These are phyloP conservation scores for Penicillium sp. DNA, from an alignment of 2,329 filamentous ascomycete genomes.

Conservation along the genomic window DNA sequence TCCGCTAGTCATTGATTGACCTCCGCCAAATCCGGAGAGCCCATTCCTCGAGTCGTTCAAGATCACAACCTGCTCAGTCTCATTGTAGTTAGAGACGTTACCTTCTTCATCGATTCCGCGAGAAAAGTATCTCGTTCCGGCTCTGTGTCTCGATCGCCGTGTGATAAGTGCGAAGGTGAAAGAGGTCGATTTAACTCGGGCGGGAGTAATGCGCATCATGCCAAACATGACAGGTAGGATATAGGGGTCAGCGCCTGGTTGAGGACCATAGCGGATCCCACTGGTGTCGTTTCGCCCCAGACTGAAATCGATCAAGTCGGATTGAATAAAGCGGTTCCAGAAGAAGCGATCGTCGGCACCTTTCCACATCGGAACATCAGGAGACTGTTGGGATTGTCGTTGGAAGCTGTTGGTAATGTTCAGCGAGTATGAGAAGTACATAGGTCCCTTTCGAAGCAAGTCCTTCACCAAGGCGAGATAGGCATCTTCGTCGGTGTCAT, in stretches of 20 bases:
- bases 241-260: conserved; percentile 78
- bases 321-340: conserved; percentile 93
- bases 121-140: conserved; percentile 91
- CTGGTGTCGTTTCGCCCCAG: conserved; percentile 51
- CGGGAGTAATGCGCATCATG: conserved; percentile 87
- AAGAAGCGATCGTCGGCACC: conserved; percentile 96
- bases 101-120: conserved; percentile 89
- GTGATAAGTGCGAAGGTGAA: conserved; percentile 86
- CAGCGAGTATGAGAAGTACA: conserved; percentile 98
- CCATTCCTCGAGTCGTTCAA: conserved; percentile 76
- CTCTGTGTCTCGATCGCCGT: conserved; percentile 79
- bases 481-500: conserved; percentile 89
- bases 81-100: conserved; percentile 97
- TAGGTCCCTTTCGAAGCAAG: conserved; percentile 75
- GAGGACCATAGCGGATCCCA: conserved; percentile 51
- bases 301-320: conserved; percentile 87
- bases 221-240: conserved; percentile 95
- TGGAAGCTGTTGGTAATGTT: conserved; percentile 97
- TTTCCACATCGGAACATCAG: conserved; percentile 75
- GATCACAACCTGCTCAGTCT: conserved; percentile 90
- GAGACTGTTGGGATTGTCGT: conserved; percentile 75
- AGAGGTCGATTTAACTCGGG: conserved; percentile 76
- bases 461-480: conserved; percentile 79
- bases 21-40: conserved; percentile 75
- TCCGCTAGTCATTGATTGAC: conserved; percentile 70